These are phyloP conservation scores for Plasmodium vinckei DNA, from an alignment of 169 alveolate species.

Conservation along the genomic window DNA sequence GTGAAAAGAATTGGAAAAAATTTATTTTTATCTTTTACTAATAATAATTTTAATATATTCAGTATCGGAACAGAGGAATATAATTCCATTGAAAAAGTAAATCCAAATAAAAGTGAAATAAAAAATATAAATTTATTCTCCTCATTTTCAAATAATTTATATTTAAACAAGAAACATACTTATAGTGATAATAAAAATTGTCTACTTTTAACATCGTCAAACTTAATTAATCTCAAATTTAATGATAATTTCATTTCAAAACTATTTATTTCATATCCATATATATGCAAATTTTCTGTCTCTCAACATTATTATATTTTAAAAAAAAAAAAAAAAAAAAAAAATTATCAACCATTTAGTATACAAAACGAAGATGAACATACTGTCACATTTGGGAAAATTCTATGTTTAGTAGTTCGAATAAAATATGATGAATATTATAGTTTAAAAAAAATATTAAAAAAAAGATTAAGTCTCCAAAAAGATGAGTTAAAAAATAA, in stretches of 20 bases:
- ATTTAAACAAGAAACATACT: slow-evolving; percentile 1
- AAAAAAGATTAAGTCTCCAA: slow-evolving; percentile 26
- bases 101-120: neutral
- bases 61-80: slow-evolving; percentile 6
- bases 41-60: slow-evolving; percentile 3
- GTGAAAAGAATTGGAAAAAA: slow-evolving; percentile 21
- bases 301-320: slow-evolving; percentile 34
- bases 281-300: slow-evolving; percentile 16
- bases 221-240: neutral
- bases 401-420: slow-evolving; percentile 26
- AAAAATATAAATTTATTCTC: neutral
- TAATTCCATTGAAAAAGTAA: neutral
- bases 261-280: slow-evolving; percentile 15
- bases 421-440: slow-evolving; percentile 56
- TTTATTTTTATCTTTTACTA: slow-evolving; percentile 23
- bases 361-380: neutral
- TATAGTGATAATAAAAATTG: neutral
- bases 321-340: slow-evolving; percentile 9
- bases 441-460: slow-evolving; percentile 35
- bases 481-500: slow-evolving; percentile 42
- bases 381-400: slow-evolving; percentile 22
- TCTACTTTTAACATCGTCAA: neutral
- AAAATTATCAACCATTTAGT: neutral
- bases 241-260: slow-evolving; percentile 27
- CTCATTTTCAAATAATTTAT: neutral